These are phyloP conservation scores for Falciphora oryzae DNA, from an alignment of 2,329 filamentous ascomycete species.

Conservation along the genomic window DNA sequence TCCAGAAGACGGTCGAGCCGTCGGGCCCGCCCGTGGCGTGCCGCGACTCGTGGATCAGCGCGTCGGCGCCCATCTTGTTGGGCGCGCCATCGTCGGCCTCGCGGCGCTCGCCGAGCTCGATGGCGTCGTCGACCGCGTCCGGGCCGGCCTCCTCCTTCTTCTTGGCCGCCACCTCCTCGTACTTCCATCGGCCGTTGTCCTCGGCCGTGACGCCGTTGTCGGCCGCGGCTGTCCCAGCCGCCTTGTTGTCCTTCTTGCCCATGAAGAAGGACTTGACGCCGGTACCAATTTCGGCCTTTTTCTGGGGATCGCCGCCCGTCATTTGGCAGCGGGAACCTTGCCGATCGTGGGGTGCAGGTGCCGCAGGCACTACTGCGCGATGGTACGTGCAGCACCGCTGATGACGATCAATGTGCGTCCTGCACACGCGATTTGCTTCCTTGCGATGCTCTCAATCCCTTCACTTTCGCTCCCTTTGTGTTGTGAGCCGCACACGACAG, in stretches of 20 bases:
- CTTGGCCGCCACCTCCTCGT: not conserved
- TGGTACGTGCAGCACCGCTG: no score
- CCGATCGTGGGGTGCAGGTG: no score
- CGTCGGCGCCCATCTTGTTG: not conserved
- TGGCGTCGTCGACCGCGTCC: not conserved
- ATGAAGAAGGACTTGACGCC: not conserved
- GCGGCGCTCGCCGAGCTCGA: slow-evolving; percentile 3
- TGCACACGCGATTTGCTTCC: not conserved
- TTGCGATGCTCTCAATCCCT: not conserved
- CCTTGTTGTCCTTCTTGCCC: slow-evolving; percentile 6
- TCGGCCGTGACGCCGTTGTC: not conserved
- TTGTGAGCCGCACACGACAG: not conserved
- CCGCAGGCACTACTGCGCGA: no score
- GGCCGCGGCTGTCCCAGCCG: not conserved
- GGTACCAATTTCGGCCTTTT: not conserved
- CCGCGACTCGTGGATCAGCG: slow-evolving; percentile 7
- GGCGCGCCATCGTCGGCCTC: not conserved
- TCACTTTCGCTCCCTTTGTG: no score
- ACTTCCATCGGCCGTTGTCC: not conserved
- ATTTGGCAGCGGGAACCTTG: no score
- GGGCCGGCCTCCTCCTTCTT: not conserved
- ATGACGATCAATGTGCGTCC: no score
- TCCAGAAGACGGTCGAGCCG: slow-evolving; percentile 20
- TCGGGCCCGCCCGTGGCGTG: slow-evolving; percentile 11
- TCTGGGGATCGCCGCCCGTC: no score